phyloP scores from a whole-genome alignment of 805 yeast species.

The Metschnikowia proteae region DNA sequence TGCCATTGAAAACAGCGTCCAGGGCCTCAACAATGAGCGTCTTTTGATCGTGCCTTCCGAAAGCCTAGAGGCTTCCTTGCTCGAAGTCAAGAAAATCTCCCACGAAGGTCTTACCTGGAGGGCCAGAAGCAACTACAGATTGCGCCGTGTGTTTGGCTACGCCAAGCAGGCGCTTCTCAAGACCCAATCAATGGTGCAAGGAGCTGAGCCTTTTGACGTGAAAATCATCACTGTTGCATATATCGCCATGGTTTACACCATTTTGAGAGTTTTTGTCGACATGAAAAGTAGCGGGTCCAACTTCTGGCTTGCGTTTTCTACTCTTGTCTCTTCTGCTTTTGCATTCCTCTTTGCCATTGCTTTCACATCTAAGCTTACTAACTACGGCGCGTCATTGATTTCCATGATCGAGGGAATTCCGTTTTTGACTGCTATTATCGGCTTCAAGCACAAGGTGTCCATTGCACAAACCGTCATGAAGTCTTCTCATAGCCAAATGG shows the following conservation, averaged over 20 bases:
- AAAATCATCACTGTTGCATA: constrained; percentile 77
- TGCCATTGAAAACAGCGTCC: constrained; percentile 34
- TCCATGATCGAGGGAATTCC: constrained; percentile 89
- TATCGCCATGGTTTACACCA: constrained; percentile 81
- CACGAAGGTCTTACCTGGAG: constrained; percentile 55
- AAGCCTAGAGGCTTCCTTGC: constrained; percentile 22
- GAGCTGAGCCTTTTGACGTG: constrained; percentile 85
- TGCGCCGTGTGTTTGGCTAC: constrained; percentile 55
- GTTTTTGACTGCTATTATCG: constrained; percentile 85
- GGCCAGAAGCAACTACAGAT: constrained; percentile 52
- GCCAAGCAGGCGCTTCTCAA: constrained; percentile 37
- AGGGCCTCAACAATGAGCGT: constrained; percentile 39
- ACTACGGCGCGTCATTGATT: constrained; percentile 62
- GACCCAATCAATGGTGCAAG: constrained; percentile 46
- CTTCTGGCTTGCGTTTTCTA: constrained; percentile 81
- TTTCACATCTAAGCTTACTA: constrained; percentile 52
- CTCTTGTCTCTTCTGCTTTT: constrained; percentile 72
- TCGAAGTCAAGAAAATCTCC: constrained; percentile 23
- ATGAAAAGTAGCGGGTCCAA: constrained; percentile 78
- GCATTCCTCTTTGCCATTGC: constrained; percentile 77
- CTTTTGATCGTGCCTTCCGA: constrained; percentile 36
- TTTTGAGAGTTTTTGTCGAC: constrained; percentile 67
- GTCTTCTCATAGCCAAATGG: constrained; percentile 32
- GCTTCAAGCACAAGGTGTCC: constrained; percentile 80
- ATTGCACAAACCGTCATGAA: constrained; percentile 59